phyloP scores from a whole-genome alignment of 768 basidiomycete species.

The Boletus fagicola region DNA sequence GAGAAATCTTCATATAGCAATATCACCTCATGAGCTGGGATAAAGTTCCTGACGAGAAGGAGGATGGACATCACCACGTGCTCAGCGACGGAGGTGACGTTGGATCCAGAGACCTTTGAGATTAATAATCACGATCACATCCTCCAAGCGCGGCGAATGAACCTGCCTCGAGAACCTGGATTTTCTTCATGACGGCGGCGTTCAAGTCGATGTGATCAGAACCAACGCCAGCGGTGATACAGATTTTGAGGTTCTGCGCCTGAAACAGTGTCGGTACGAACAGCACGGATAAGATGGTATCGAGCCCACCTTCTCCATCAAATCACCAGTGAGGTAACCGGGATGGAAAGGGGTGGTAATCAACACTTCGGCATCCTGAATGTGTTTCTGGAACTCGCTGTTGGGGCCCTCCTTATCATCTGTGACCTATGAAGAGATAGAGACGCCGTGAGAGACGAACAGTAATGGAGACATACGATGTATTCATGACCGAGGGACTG shows the following conservation, averaged over 20 bases:
- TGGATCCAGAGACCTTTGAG: slow-evolving; percentile 71
- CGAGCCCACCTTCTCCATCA: slow-evolving; percentile 45
- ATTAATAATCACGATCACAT: not conserved
- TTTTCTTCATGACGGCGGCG: slow-evolving; percentile 73
- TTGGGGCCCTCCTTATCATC: slow-evolving; percentile 78
- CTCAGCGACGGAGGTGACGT: slow-evolving; percentile 87
- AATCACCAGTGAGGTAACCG: too few relatives aligned
- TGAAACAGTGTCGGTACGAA: slow-evolving; percentile 23
- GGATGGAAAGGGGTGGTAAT: slow-evolving; percentile 82
- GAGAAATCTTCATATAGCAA: not conserved
- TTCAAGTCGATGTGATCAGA: slow-evolving; percentile 89
- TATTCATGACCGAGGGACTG: slow-evolving; percentile 72
- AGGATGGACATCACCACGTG: slow-evolving; percentile 90
- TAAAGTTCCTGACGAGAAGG: slow-evolving; percentile 84
- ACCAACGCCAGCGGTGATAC: slow-evolving; percentile 86
- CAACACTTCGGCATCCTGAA: slow-evolving; percentile 72
- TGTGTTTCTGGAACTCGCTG: slow-evolving; percentile 73
- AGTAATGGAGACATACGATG: slow-evolving; percentile 45
- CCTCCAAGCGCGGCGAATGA: not conserved
- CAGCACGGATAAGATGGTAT: not conserved
- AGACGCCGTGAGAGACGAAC: too few relatives aligned
- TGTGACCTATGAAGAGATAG: slow-evolving; percentile 47
- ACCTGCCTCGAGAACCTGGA: slow-evolving; percentile 66
- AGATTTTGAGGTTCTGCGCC: slow-evolving; percentile 86
- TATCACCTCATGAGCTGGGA: slow-evolving; percentile 72